These are phyloP conservation scores for Blastobotrys petasosporus DNA, from an alignment of 1,139 yeast species.

Conservation along the genomic window DNA sequence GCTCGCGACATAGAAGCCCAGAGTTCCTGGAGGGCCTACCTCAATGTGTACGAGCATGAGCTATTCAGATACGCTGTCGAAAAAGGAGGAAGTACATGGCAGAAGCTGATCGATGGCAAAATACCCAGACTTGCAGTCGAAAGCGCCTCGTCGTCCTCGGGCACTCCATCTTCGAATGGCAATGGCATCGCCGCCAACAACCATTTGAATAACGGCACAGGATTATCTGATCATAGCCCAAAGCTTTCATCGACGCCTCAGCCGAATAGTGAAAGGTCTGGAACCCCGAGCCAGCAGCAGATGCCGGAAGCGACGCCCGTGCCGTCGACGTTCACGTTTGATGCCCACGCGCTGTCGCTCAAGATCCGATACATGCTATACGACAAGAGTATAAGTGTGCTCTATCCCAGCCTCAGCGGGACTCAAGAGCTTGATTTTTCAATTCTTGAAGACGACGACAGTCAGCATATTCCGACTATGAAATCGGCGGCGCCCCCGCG, in stretches of 20 bases:
- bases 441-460: constrained; percentile 26
- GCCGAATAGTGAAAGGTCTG: constrained; percentile 1
- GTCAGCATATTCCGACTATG: no score
- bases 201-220: no score
- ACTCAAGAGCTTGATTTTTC: constrained; percentile 26
- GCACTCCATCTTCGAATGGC: not conserved
- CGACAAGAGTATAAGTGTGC: constrained; percentile 32
- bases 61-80: constrained; percentile 32
- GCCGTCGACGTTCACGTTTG: constrained; percentile 20
- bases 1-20: constrained; percentile 36
- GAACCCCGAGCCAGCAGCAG: constrained; percentile 1
- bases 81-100: constrained; percentile 33
- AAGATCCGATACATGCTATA: constrained; percentile 39
- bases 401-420: constrained; percentile 26
- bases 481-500: constrained; percentile 17
- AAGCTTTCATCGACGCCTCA: constrained; percentile 5
- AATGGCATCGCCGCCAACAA: not conserved
- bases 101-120: constrained; percentile 30
- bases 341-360: constrained; percentile 34
- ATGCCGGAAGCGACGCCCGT: constrained; percentile 6
- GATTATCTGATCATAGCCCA: no score
- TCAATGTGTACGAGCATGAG: constrained; percentile 36
- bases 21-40: constrained; percentile 37
- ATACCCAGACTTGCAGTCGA: constrained; percentile 13
- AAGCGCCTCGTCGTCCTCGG: not conserved